Evolutionary conservation across 805 yeast species (phyloP).

Genomic region (Candida tammaniensis): DNA sequence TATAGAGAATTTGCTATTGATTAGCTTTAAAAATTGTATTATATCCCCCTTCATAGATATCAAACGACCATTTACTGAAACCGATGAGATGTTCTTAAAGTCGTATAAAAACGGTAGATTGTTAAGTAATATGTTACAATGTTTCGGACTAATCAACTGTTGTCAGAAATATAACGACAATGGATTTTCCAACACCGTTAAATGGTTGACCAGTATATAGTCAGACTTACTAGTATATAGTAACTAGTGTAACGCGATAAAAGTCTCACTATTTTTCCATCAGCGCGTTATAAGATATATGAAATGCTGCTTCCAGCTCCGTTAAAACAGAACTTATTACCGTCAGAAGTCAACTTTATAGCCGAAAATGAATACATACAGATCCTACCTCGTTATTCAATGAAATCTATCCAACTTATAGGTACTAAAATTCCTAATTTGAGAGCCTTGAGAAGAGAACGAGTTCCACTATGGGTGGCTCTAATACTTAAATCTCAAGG

Average conservation of each 20-base stretch:
- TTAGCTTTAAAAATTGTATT: conserved; percentile 27
- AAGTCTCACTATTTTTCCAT: background rate
- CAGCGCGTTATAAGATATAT: background rate
- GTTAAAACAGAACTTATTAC: conserved; percentile 56
- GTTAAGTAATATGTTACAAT: conserved; percentile 10
- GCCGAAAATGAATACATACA: conserved; percentile 77
- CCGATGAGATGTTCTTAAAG: conserved; percentile 8
- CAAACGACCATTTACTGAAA: background rate
- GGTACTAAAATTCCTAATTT: conserved; percentile 60
- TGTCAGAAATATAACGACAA: conserved; percentile 8
- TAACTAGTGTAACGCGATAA: background rate
- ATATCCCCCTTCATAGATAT: conserved; percentile 21
- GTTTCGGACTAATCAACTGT: conserved; percentile 15
- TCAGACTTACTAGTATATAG: background rate
- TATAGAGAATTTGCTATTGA: conserved; percentile 24
- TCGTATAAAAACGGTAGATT: conserved; percentile 11
- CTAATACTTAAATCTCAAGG: conserved; percentile 77
- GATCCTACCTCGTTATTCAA: conserved; percentile 74
- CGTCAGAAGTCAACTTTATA: conserved; percentile 76
- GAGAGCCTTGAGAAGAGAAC: conserved; percentile 62
- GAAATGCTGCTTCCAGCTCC: conserved; percentile 63
- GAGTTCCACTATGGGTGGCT: conserved; percentile 88
- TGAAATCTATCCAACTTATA: conserved; percentile 62
- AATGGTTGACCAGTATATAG: conserved; percentile 18
- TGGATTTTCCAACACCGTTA: conserved; percentile 17